phyloP scores from a whole-genome alignment of 2,329 filamentous ascomycete genomes.

The Neofusicoccum ribis region DNA sequence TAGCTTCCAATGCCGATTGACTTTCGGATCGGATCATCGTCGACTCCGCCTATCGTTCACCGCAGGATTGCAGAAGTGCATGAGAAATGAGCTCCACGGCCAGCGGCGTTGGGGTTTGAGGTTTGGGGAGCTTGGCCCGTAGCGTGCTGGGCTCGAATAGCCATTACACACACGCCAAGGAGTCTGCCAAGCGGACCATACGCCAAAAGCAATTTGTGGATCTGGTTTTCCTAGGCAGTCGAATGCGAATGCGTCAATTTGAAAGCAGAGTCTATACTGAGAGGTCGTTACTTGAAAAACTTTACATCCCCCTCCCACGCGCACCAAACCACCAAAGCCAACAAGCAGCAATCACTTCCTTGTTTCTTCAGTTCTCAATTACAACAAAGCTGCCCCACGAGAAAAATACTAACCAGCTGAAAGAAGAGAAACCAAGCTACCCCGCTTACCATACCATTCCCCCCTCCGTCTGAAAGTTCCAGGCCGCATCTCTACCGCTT shows the following conservation, averaged over 20 bases:
- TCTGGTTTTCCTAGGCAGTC: neutral
- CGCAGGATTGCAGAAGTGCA: neutral
- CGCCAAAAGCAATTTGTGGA: neutral
- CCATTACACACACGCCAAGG: too few relatives aligned
- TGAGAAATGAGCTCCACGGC: too few relatives aligned
- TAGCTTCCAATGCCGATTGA: neutral
- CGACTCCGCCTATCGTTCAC: neutral
- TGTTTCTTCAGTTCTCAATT: constrained; percentile 12
- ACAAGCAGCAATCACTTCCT: neutral
- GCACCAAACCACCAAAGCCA: neutral
- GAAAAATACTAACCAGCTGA: constrained; percentile 8
- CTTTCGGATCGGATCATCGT: neutral
- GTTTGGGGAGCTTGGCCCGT: too few relatives aligned
- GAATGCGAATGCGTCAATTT: constrained; percentile 4
- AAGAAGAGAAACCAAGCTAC: neutral
- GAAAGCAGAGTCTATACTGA: constrained; percentile 5
- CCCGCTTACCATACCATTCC: neutral
- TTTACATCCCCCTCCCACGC: constrained; percentile 1
- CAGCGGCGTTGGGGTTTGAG: too few relatives aligned
- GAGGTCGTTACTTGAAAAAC: constrained; percentile 11
- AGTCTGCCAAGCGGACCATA: too few relatives aligned
- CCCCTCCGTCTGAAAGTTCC: neutral
- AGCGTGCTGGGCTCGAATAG: neutral
- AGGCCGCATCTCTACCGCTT: neutral
- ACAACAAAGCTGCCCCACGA: neutral